Conservation (phyloP, 805 yeast species). For the Ogataea trehalophila region DNA sequence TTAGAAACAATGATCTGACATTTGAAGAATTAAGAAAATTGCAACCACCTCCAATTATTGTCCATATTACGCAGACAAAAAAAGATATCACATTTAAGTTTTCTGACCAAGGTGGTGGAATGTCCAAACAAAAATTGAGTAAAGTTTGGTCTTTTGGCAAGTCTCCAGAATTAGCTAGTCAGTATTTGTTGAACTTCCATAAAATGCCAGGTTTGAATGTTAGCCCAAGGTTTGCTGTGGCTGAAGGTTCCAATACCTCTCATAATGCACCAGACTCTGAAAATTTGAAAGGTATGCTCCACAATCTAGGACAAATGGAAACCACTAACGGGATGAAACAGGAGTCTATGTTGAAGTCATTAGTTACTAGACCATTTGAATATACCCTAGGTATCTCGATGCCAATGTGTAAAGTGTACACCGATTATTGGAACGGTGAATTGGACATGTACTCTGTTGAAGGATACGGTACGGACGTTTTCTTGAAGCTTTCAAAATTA, state of each 20-base stretch:
- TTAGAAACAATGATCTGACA: conserved; percentile 14
- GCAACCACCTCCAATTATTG: conserved; percentile 67
- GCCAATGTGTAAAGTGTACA: conserved; percentile 89
- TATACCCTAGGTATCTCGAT: conserved; percentile 80
- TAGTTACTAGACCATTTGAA: conserved; percentile 70
- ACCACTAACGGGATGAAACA: conserved; percentile 19
- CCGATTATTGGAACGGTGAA: conserved; percentile 96
- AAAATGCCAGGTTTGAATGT: conserved; percentile 58
- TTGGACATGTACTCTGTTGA: conserved; percentile 76
- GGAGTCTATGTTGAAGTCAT: conserved; percentile 52
- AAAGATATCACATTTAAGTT: conserved; percentile 71
- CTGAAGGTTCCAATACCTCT: conserved; percentile 10
- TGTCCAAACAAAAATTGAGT: conserved; percentile 51
- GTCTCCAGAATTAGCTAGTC: conserved; percentile 52
- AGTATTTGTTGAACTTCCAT: conserved; percentile 63
- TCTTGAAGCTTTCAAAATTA: conserved; percentile 69
- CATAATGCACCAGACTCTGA: neutral
- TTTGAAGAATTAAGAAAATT: conserved; percentile 10
- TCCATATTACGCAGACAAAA: conserved; percentile 63
- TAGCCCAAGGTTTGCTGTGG: conserved; percentile 24
- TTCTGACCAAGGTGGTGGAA: conserved; percentile 90
- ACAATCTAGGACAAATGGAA: conserved; percentile 30
- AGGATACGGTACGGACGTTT: conserved; percentile 90
- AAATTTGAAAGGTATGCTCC: conserved; percentile 22
- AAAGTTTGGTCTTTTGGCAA: conserved; percentile 88